Evolutionary conservation across 192 early-diverging fungal genomes (phyloP), one percentile per base, ranked within the genome.

Genomic region (Entomortierella lignicola): DNA sequence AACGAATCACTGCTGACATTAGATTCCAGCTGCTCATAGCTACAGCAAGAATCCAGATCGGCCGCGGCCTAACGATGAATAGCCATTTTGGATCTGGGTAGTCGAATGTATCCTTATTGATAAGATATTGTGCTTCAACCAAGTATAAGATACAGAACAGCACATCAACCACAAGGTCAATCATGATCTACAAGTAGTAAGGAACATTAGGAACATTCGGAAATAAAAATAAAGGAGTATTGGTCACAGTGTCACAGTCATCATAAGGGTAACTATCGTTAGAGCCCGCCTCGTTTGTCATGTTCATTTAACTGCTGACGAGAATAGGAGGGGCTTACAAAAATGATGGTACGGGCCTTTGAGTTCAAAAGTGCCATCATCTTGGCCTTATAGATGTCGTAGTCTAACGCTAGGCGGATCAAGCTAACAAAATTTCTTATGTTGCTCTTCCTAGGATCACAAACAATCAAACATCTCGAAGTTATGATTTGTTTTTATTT

Each of bases 71-170:
- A 34, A 72, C 71, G n/a, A 83, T 79, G 80, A 84, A 91, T 20
- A 91, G 69, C 85, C 85, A 89, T 0, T 54, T 21, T 6, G 88
- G 90, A 8, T 77, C 26, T 8, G 84, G 67, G 39, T 70, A 77
- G 4, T 70, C 63, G 26, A 10, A 20, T 17, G 47, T 32, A n/a
- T 41, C 66, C 60, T 81, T 55, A 55, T 12, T 25, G 37, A 53
- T 32, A 4, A 77, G 74, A 55, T 44, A 75, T 66, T 89, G 82
- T 13, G 87, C 77, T 29, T 92, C 89, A 27, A 89, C 73, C n/a
- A 92, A 66, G 69, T 92, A 92, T 31, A 86, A 65, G 10, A 84
- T 59, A 63, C 88, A 90, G 52, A 90, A 87, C 23, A 88, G 55
- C 0, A 85, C 25, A 55, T 92, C 91, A 2, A 86, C 83, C 3